Evolutionary conservation across 1,139 yeast species (phyloP).

Genomic region (Scheffersomyces segobiensis): DNA sequence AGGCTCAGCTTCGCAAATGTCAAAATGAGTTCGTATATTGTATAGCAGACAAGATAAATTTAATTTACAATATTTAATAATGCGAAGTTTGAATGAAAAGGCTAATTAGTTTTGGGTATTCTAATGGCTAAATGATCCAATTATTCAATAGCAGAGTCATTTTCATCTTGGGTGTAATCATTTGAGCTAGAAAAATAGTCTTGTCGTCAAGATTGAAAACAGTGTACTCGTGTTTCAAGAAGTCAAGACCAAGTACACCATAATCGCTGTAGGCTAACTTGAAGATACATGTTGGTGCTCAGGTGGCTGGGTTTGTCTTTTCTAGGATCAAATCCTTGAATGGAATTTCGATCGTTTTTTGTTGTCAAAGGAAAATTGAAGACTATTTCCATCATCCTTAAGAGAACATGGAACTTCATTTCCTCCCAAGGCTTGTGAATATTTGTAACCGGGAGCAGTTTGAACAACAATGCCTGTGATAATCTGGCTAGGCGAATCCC

Average conservation of each 20-base stretch:
- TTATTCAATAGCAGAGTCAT: conserved; percentile 1
- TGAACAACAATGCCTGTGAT: conserved; percentile 14
- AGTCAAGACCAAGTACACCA: conserved; percentile 18
- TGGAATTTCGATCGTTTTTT: conserved; percentile 25
- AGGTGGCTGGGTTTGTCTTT: neutral
- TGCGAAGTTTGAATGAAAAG: neutral
- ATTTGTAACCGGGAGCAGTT: conserved; percentile 19
- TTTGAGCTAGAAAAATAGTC: conserved; percentile 16
- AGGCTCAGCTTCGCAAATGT: no score
- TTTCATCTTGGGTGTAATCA: conserved; percentile 6
- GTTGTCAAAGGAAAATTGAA: conserved; percentile 28
- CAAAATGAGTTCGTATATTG: no score
- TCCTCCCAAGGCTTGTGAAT: conserved; percentile 14
- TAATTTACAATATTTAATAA: neutral
- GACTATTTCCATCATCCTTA: conserved; percentile 21
- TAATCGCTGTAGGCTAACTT: neutral
- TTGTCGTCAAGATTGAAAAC: conserved; percentile 18
- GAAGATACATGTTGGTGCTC: neutral
- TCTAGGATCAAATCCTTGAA: conserved; percentile 21
- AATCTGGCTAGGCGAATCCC: conserved; percentile 23
- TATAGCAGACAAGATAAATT: neutral
- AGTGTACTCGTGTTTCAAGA: conserved; percentile 20
- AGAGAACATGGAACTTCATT: conserved; percentile 33
- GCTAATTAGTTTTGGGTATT: neutral
- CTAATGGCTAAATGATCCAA: neutral